phyloP scores from a whole-genome alignment of 2,329 filamentous ascomycete genomes.

The Dryadomyces sulphureus region DNA sequence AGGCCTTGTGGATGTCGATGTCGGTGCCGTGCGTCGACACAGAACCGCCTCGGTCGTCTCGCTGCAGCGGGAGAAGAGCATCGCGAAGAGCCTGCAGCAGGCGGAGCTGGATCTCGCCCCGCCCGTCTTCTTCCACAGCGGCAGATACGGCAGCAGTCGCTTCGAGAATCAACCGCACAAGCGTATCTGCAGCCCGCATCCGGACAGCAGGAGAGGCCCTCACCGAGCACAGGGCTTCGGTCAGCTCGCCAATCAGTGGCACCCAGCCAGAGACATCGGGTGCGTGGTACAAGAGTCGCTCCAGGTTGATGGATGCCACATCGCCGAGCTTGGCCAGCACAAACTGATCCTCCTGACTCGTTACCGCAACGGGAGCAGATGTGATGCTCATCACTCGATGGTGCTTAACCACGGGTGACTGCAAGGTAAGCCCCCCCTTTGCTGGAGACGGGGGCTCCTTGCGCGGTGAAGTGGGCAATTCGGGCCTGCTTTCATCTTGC shows the following conservation, averaged over 20 bases:
- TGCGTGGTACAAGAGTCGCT: constrained; percentile 53
- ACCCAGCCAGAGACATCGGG: constrained; percentile 64
- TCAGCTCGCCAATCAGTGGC: constrained; percentile 42
- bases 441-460: neutral
- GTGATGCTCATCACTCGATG: constrained; percentile 33
- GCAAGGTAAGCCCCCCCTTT: constrained; percentile 11
- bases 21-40: constrained; percentile 49
- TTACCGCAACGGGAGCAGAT: constrained; percentile 26
- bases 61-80: constrained; percentile 44
- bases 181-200: constrained; percentile 46
- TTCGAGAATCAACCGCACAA: constrained; percentile 43
- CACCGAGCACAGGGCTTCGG: constrained; percentile 31
- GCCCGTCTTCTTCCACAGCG: constrained; percentile 31
- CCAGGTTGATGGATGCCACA: constrained; percentile 58
- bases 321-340: constrained; percentile 62
- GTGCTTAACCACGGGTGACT: constrained; percentile 19
- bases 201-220: constrained; percentile 36
- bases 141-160: constrained; percentile 42
- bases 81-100: constrained; percentile 52
- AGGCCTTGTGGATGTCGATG: constrained; percentile 64
- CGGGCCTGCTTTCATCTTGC: constrained; percentile 15
- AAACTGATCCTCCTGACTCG: constrained; percentile 48
- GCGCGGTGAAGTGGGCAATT: neutral
- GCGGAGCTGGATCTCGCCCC: constrained; percentile 53
- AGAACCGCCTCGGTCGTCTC: constrained; percentile 33